These are phyloP conservation scores for Candida chilensis DNA, from an alignment of 805 yeast species.

Conservation along the genomic window DNA sequence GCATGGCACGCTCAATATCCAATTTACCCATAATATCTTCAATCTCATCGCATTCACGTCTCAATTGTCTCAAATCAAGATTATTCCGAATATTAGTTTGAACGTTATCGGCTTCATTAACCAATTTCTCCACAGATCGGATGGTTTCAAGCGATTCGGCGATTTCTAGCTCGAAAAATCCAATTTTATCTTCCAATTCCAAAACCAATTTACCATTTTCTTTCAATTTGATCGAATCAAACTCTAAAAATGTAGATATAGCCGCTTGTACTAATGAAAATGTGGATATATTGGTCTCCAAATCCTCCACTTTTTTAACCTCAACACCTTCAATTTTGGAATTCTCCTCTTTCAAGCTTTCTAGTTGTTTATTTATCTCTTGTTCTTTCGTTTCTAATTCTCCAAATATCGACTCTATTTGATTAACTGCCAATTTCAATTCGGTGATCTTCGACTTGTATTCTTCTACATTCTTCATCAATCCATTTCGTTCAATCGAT, in stretches of 20 bases:
- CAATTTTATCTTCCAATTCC: constrained; percentile 13
- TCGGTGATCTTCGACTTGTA: constrained; percentile 14
- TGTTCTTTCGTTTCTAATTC: constrained; percentile 2
- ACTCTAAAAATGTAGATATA: constrained; percentile 1
- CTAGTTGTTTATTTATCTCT: not conserved
- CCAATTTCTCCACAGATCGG: constrained; percentile 23
- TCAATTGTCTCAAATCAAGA: constrained; percentile 43
- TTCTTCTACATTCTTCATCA: constrained; percentile 26
- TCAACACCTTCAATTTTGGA: constrained; percentile 11
- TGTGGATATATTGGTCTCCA: constrained; percentile 1
- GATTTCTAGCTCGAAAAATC: constrained; percentile 9
- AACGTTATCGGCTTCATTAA: constrained; percentile 49
- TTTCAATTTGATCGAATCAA: constrained; percentile 7
- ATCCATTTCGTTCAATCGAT: constrained; percentile 33
- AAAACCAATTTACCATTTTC: constrained; percentile 8
- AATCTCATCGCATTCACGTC: constrained; percentile 23
- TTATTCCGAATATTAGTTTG: constrained; percentile 60
- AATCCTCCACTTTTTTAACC: constrained; percentile 10
- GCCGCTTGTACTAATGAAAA: constrained; percentile 1
- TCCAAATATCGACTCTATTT: constrained; percentile 1
- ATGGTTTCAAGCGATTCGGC: constrained; percentile 13
- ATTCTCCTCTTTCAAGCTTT: constrained; percentile 3
- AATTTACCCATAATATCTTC: constrained; percentile 31
- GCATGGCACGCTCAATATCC: constrained; percentile 50
- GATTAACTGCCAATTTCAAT: constrained; percentile 6